Conservation (phyloP, 2,329 filamentous ascomycete genomes). For the Fusarium nygamai region DNA sequence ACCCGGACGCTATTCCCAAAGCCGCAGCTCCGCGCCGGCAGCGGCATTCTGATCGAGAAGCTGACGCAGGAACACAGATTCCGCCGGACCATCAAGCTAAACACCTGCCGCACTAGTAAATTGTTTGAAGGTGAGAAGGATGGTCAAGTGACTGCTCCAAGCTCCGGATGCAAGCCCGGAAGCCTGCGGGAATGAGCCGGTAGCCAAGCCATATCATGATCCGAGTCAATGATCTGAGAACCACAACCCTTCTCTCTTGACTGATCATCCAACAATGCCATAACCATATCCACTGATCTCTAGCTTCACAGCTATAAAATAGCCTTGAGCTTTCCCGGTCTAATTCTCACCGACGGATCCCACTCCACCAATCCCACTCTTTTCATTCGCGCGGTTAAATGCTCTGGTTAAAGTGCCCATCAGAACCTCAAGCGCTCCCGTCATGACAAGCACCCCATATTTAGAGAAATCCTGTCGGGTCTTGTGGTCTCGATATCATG, state of each 20-base stretch:
- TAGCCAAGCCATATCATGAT: neutral
- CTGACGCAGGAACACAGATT: constrained; percentile 11
- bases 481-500: constrained; percentile 17
- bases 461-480: constrained; percentile 9
- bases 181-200: neutral
- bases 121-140: neutral
- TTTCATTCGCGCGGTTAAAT: constrained; percentile 35
- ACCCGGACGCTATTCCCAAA: constrained; percentile 23
- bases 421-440: constrained; percentile 29
- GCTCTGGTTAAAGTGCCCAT: constrained; percentile 9
- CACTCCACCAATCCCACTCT: neutral
- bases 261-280: neutral
- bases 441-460: constrained; percentile 27
- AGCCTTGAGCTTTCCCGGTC: constrained; percentile 11
- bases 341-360: constrained; percentile 29
- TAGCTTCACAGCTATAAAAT: constrained; percentile 10
- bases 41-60: neutral
- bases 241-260: neutral
- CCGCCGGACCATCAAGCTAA: neutral
- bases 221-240: neutral
- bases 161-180: constrained; percentile 3
- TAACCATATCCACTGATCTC: neutral
- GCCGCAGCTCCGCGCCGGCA: constrained; percentile 23
- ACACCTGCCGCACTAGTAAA: neutral
- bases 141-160: neutral